Evolutionary conservation across 2,329 filamentous ascomycete genomes (phyloP).

Genomic region (Pseudodiploospora longispora): DNA sequence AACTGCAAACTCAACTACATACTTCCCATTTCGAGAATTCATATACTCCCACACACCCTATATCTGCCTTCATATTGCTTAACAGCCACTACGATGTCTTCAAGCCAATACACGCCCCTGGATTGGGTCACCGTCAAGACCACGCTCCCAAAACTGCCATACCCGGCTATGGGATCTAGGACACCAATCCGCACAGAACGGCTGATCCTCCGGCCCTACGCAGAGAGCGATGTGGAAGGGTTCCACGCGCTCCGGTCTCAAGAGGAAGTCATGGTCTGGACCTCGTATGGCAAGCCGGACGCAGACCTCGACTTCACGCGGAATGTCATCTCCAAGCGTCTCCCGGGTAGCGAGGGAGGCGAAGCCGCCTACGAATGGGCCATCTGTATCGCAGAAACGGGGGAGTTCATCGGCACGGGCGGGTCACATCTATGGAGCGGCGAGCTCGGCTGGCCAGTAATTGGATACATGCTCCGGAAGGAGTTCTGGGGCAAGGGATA

Average conservation of each 20-base stretch:
- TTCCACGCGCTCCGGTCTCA: constrained; percentile 46
- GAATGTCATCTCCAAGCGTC: constrained; percentile 27
- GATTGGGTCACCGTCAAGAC: constrained; percentile 37
- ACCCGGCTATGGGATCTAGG: constrained; percentile 32
- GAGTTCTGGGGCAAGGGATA: constrained; percentile 49
- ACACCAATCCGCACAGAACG: constrained; percentile 40
- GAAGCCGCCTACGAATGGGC: constrained; percentile 47
- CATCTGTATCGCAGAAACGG: constrained; percentile 38
- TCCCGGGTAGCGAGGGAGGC: constrained; percentile 39
- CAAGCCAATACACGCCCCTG: constrained; percentile 11
- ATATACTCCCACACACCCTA: too few relatives aligned
- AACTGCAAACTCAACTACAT: too few relatives aligned
- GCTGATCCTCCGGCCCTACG: constrained; percentile 45
- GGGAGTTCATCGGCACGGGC: constrained; percentile 44
- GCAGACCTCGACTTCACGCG: constrained; percentile 34
- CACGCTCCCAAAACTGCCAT: constrained; percentile 34
- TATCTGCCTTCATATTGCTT: too few relatives aligned
- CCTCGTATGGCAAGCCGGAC: constrained; percentile 35
- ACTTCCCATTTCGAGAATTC: too few relatives aligned
- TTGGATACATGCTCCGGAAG: constrained; percentile 49
- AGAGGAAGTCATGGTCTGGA: constrained; percentile 56
- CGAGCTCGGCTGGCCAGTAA: constrained; percentile 45
- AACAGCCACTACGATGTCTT: constrained; percentile 11
- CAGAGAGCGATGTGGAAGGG: constrained; percentile 39
- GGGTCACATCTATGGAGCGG: constrained; percentile 30